phyloP scores from a whole-genome alignment of 352 stramenopile species.

The Globisporangium uncinulatum region DNA sequence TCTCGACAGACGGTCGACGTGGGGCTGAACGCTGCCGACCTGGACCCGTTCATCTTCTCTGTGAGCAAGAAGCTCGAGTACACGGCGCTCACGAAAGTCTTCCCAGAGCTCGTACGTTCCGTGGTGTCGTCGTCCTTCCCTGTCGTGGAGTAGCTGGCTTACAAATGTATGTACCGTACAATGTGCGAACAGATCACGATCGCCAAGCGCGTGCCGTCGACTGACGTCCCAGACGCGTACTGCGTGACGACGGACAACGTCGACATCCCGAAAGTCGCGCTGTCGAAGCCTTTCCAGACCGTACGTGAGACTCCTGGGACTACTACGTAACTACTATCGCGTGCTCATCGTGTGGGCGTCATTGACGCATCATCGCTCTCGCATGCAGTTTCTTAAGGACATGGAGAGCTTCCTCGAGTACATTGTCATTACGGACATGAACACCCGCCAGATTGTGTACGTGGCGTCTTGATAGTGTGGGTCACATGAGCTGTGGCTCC shows the following conservation, averaged over 20 bases:
- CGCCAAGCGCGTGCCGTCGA: slow-evolving; percentile 55
- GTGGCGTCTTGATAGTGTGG: slow-evolving; percentile 4
- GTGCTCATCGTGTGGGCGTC: neutral
- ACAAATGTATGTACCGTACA: neutral
- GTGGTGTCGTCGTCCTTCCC: neutral
- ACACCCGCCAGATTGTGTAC: slow-evolving; percentile 52
- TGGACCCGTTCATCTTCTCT: slow-evolving; percentile 68
- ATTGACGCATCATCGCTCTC: neutral
- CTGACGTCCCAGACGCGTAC: slow-evolving; percentile 49
- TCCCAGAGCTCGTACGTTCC: slow-evolving; percentile 52
- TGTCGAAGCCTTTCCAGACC: slow-evolving; percentile 43
- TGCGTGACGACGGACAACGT: slow-evolving; percentile 61
- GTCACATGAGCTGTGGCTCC: neutral
- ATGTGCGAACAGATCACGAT: slow-evolving; percentile 39
- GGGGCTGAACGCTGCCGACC: slow-evolving; percentile 40
- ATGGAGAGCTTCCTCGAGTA: slow-evolving; percentile 68
- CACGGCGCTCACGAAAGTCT: slow-evolving; percentile 59
- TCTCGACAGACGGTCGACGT: slow-evolving; percentile 56
- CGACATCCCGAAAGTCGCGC: slow-evolving; percentile 51
- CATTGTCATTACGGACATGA: slow-evolving; percentile 78
- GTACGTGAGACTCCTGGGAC: slow-evolving; percentile 12
- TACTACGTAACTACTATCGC: neutral
- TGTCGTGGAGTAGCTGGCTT: too few species aligned
- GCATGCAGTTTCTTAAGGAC: slow-evolving; percentile 45
- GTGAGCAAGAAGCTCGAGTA: slow-evolving; percentile 75